phyloP scores from a whole-genome alignment of 257 asterid species.

The Primulina eburnea region DNA sequence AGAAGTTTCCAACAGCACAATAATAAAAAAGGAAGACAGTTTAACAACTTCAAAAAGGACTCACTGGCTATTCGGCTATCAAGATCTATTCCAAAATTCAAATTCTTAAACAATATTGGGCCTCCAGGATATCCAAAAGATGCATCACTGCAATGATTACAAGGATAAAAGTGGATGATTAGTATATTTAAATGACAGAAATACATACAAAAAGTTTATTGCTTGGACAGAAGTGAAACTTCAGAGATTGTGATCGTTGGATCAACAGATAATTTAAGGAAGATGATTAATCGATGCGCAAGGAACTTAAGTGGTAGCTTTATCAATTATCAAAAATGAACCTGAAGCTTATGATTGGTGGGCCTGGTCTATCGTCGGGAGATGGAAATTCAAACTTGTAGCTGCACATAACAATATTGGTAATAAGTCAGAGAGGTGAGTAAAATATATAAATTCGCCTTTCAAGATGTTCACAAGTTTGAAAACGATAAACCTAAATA shows the following conservation, averaged over 20 bases:
- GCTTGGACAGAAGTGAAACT: constrained; percentile 5
- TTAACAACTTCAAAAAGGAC: constrained; percentile 33
- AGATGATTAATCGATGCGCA: constrained; percentile 9
- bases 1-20: constrained; percentile 17
- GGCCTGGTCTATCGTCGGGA: constrained; percentile 97
- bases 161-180: constrained; percentile 14
- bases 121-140: constrained; percentile 99
- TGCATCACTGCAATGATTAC: constrained; percentile 79
- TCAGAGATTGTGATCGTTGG: neutral
- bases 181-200: neutral
- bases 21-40: constrained; percentile 7
- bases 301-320: constrained; percentile 16
- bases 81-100: constrained; percentile 95
- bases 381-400: constrained; percentile 98
- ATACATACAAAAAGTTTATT: neutral
- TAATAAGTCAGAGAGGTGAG: constrained; percentile 17
- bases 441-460: constrained; percentile 6
- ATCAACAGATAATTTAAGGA: constrained; percentile 10
- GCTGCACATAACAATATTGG: constrained; percentile 47
- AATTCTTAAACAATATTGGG: constrained; percentile 70
- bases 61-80: constrained; percentile 97
- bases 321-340: constrained; percentile 28
- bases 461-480: constrained; percentile 17
- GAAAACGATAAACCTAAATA: constrained; percentile 15
- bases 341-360: constrained; percentile 99